These are phyloP conservation scores for Populus deltoides DNA, from an alignment of 345 rosid species.

Conservation along the genomic window DNA sequence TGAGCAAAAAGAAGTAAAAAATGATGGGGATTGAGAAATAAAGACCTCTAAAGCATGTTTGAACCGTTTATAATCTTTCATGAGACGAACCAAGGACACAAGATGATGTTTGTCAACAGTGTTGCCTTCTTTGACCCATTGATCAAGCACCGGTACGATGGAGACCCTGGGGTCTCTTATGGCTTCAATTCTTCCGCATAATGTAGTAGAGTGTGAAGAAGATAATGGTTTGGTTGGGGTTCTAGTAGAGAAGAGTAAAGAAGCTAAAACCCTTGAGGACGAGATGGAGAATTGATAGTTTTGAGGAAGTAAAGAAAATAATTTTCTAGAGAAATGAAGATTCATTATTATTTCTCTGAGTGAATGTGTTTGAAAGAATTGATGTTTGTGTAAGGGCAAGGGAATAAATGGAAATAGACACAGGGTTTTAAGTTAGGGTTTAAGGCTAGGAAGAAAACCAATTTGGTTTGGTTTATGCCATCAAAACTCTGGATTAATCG, in stretches of 20 bases:
- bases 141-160: conserved; percentile 22
- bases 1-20: too few relatives aligned
- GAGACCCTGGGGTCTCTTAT: conserved; percentile 17
- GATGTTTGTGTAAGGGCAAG: too few relatives aligned
- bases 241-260: conserved; percentile 8
- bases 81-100: conserved; percentile 1
- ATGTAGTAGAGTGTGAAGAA: background rate
- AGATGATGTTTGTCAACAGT: background rate
- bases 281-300: background rate
- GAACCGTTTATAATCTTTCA: conserved; percentile 13
- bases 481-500: too few relatives aligned
- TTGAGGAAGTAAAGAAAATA: background rate
- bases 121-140: conserved; percentile 29
- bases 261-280: conserved; percentile 10
- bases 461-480: too few relatives aligned
- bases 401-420: too few relatives aligned
- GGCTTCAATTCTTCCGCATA: background rate
- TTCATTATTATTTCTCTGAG: background rate
- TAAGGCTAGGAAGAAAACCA: too few relatives aligned
- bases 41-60: conserved; percentile 28
- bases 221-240: background rate
- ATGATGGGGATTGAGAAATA: background rate
- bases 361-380: background rate
- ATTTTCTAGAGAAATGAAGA: background rate
- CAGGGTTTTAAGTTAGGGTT: too few relatives aligned